These are phyloP conservation scores for Eudorina sp. DNA, from an alignment of 139 green algal genomes.

Conservation along the genomic window DNA sequence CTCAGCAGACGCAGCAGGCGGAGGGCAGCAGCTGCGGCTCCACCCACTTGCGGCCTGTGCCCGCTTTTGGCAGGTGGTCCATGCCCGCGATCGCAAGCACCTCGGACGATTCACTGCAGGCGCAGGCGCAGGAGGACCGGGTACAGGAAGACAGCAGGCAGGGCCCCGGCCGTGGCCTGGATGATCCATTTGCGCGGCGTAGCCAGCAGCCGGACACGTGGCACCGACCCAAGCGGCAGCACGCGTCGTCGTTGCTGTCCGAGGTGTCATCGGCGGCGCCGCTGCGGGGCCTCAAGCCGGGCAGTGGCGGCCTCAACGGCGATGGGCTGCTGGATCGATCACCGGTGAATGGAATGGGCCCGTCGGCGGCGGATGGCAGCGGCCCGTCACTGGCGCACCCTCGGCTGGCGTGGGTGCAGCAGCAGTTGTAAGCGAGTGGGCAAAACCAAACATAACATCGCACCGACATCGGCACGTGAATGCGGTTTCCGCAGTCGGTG, in stretches of 20 bases:
- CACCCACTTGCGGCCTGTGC: not conserved
- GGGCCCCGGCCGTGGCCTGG: too few species aligned
- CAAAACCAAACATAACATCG: too few species aligned
- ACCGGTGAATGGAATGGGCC: too few species aligned
- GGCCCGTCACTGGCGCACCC: not conserved
- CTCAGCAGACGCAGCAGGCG: not conserved
- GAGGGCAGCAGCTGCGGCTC: not conserved
- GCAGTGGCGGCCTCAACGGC: too few species aligned
- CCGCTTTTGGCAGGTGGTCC: not conserved
- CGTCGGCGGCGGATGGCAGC: too few species aligned
- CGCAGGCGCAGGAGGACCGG: not conserved
- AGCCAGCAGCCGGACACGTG: not conserved
- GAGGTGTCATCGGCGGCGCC: not conserved
- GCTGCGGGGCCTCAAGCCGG: too few species aligned
- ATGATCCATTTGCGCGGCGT: not conserved
- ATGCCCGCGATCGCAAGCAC: slow-evolving; percentile 1
- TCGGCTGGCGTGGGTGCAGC: not conserved
- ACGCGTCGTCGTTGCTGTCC: not conserved
- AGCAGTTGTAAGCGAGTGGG: too few species aligned
- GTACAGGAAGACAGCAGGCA: not conserved
- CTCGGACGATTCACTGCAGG: not conserved
- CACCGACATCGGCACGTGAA: too few species aligned
- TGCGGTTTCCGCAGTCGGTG: too few species aligned
- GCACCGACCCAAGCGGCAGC: not conserved
- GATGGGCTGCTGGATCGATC: too few species aligned